Evolutionary conservation across 2,329 filamentous ascomycete genomes (phyloP), one percentile per base, ranked within the genome.

Genomic region (Penicillium sp.): DNA sequence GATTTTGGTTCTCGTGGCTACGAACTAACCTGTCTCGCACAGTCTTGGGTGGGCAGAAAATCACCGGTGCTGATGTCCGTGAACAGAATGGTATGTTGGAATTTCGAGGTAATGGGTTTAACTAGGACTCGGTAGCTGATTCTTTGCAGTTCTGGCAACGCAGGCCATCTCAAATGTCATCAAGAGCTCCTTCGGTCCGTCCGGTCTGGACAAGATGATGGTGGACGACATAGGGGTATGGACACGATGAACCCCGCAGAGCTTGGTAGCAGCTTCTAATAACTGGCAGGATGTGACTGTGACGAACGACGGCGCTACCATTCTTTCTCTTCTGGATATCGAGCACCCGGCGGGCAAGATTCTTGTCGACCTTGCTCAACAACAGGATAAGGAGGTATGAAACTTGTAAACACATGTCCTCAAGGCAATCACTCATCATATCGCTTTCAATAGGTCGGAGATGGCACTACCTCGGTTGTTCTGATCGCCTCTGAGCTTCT

Each of bases 161-260:
- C 90, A 96, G 72, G 90, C 92, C 52, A 97, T 99, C 67, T 87
- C 93, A 65, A 99, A 97, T 83, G 91, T 99, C 52, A 90, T 99
- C 72, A 97, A 95, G 79, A 95, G 89, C 74, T 99, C 93, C 13
- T 99, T 99, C 69, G 93, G 93, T 48, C 93, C 93, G 43, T 95
- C 89, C 55, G 93, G 93, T 41, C 81, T 99, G 60, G 93, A 99
- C 72, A 99, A 99, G 82, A 99, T 99, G 93, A 97, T 99, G 93
- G 93, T 99, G 64, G 93, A 99, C 76, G 93, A 99, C 71, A 97
- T 99, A 72, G 93, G 93, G 68, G 87, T 89, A 82, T 64, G 84
- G 64, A 56, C 39, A 41, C 30, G 33, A 55, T 58, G 47, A 52
- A 57, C 56, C 61, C 58, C 59, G 51, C 59, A 51, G 31, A 47